A percentile compares a stretch with the other conserved stretches of the same genome.
These are phyloP conservation scores for Fusarium subtropicale DNA, from an alignment of 2,329 filamentous ascomycete genomes.

Conservation along the genomic window DNA sequence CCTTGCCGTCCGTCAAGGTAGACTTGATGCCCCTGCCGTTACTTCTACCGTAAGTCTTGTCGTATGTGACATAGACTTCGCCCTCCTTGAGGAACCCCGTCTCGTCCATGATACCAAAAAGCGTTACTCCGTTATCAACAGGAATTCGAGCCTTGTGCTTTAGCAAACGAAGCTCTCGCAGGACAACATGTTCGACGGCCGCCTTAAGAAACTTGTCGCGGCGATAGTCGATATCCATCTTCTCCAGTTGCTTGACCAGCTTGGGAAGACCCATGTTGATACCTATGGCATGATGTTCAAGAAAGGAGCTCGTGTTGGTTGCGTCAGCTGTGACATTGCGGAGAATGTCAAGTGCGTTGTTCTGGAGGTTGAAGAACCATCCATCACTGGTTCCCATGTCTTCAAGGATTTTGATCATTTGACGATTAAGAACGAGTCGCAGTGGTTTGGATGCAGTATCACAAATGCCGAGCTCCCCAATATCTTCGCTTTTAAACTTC, in stretches of 20 bases:
- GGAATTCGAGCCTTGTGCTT: slow-evolving; percentile 84
- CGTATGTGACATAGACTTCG: slow-evolving; percentile 74
- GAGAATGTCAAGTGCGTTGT: slow-evolving; percentile 69
- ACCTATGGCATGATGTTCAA: slow-evolving; percentile 72
- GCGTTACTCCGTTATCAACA: slow-evolving; percentile 75
- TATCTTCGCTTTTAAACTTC: slow-evolving; percentile 74
- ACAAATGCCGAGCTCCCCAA: slow-evolving; percentile 75
- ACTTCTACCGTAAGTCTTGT: slow-evolving; percentile 49
- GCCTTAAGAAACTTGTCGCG: slow-evolving; percentile 76
- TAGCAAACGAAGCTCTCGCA: slow-evolving; percentile 77
- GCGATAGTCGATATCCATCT: slow-evolving; percentile 72
- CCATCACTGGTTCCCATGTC: slow-evolving; percentile 71
- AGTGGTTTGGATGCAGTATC: slow-evolving; percentile 75
- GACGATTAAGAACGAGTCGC: slow-evolving; percentile 78
- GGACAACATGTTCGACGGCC: slow-evolving; percentile 75
- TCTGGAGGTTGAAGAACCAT: slow-evolving; percentile 75
- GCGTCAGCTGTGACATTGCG: slow-evolving; percentile 68
- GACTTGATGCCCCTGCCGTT: slow-evolving; percentile 45
- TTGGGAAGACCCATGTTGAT: slow-evolving; percentile 68
- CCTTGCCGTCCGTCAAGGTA: slow-evolving; percentile 52
- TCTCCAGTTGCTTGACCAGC: slow-evolving; percentile 70
- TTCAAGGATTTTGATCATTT: slow-evolving; percentile 87
- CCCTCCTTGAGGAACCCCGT: slow-evolving; percentile 74
- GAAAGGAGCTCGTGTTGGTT: slow-evolving; percentile 72
- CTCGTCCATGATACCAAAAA: slow-evolving; percentile 89